phyloP scores from a whole-genome alignment of 2,329 filamentous ascomycete species.

The Raffaelea albimanens region DNA sequence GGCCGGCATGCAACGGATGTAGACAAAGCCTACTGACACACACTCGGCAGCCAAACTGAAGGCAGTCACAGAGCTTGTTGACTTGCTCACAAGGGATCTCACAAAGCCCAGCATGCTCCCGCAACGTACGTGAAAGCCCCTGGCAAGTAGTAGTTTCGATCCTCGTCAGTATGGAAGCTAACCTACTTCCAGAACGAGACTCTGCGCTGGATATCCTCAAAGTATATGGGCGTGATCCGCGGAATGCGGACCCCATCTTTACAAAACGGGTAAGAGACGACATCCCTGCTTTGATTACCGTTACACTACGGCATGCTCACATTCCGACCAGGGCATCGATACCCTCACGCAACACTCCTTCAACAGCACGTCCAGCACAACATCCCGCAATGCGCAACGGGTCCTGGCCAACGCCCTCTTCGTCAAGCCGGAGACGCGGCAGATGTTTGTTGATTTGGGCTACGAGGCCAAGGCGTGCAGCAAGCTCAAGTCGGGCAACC shows the following conservation, averaged over 20 bases:
- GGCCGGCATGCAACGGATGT: too few species aligned
- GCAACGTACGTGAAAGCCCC: constrained; percentile 53
- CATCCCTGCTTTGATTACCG: neutral
- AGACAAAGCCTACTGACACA: too few species aligned
- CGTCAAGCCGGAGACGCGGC: constrained; percentile 56
- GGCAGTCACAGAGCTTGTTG: constrained; percentile 56
- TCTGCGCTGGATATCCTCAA: constrained; percentile 61
- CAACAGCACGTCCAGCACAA: constrained; percentile 49
- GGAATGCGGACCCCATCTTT: constrained; percentile 73
- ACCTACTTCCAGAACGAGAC: constrained; percentile 46
- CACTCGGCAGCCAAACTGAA: constrained; percentile 51
- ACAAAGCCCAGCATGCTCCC: constrained; percentile 46
- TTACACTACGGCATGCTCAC: constrained; percentile 1
- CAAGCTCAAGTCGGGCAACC: constrained; percentile 60
- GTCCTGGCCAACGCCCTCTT: constrained; percentile 81
- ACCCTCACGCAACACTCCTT: constrained; percentile 67
- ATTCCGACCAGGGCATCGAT: constrained; percentile 57
- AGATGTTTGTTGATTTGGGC: constrained; percentile 63
- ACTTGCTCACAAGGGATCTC: constrained; percentile 53
- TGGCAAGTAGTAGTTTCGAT: neutral
- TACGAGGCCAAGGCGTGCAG: constrained; percentile 59
- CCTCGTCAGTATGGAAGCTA: neutral
- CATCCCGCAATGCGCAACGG: constrained; percentile 66
- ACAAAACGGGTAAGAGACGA: constrained; percentile 51
- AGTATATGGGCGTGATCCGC: constrained; percentile 63